phyloP scores from a whole-genome alignment of 73 alveolate genomes.

The Paramecium primaurelia region DNA sequence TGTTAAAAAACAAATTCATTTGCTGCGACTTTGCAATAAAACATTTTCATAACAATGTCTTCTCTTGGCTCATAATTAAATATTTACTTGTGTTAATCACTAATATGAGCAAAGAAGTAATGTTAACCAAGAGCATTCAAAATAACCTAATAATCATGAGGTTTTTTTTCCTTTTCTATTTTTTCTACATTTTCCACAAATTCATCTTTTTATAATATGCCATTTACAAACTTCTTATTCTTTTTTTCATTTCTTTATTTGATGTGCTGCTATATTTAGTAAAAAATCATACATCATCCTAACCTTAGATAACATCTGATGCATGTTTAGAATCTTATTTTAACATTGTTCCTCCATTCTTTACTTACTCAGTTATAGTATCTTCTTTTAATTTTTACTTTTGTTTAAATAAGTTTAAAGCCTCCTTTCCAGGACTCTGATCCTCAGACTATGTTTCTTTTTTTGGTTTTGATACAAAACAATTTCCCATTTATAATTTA shows the following conservation, averaged over 20 bases:
- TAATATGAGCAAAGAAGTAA: conserved; percentile 26
- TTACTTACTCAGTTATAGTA: conserved; percentile 1
- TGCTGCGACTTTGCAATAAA: conserved; percentile 32
- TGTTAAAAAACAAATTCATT: conserved; percentile 43
- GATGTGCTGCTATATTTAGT: background rate
- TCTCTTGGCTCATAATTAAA: conserved; percentile 20
- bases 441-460: background rate
- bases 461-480: conserved; percentile 61
- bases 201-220: background rate
- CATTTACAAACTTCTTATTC: conserved; percentile 30
- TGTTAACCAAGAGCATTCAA: background rate
- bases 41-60: conserved; percentile 56
- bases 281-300: background rate
- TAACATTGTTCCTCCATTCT: conserved; percentile 32
- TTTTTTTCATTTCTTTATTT: conserved; percentile 40
- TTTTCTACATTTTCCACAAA: background rate
- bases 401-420: conserved; percentile 9
- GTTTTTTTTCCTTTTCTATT: background rate
- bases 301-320: conserved; percentile 1
- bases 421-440: background rate
- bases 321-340: background rate
- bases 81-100: background rate
- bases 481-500: conserved; percentile 57
- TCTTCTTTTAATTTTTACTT: conserved; percentile 43
- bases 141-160: conserved; percentile 27